Base-by-base conservation (phyloP, 139 green algal species). In the Picochlorum sp. region DNA sequence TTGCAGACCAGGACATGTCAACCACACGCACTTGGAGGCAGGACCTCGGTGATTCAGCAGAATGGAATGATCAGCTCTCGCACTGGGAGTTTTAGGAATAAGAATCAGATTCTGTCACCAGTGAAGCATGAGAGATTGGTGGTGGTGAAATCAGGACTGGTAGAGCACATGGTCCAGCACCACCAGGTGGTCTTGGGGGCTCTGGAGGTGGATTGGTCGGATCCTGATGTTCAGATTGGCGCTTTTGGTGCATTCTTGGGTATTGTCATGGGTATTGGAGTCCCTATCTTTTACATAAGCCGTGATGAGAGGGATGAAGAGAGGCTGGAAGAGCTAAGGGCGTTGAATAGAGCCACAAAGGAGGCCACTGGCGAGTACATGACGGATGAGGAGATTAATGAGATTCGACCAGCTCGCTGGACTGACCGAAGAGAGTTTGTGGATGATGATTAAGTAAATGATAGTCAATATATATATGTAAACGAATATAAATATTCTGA, bases 301-400 rank as follows among this genome's bases (percentile, higher is more conserved):
- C 75, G 85, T 34, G 82, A 83, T 49, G 74, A 89, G 24, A 61
- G 68, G 24, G 88, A 95, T 30, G 84, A 93, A 69, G 76, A 88
- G 62, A 70, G 78, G 2, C 69, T 95, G n/a, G 80, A 91, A 63
- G 85, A 93, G 73, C 63, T 95, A 11, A 74, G 88, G 1, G 78
- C 85, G 20, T 66, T 95, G 13, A 95, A 95, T 76, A 63, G 86
- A 21, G 77, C 85, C 10, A 90, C 73, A 3, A 93, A 76, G 60
- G 68, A 86, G 51, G 71, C 83, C 56, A 95, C 88, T 32, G 88
- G 88, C 1, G 79, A 92, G 68, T 95, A 95, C 81, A 45, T 86
- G 66, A 64, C 54, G 26, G 57, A 77, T 65, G 34, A 95, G 8
- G 86, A 95, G 74, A 93, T 95, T 62, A 63, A 74, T 4, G 68